phyloP scores from a whole-genome alignment of 164 flowering plant species.

The Annona cherimola region DNA sequence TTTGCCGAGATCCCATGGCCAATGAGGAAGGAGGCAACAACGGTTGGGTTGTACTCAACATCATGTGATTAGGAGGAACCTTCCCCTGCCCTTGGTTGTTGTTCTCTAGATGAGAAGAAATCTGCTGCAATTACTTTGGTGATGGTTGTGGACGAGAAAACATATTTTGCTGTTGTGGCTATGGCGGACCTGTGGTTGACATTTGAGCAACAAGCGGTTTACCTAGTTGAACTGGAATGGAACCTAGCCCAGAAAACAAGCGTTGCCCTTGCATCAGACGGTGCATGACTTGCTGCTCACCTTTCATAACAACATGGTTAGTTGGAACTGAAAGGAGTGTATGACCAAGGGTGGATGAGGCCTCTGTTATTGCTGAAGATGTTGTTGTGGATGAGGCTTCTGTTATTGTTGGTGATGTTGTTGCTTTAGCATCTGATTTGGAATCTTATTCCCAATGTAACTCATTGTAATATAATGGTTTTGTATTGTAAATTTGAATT shows the following conservation, averaged over 20 bases:
- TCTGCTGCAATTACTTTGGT: constrained; percentile 39
- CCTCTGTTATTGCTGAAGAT: too few relatives aligned
- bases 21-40: constrained; percentile 25
- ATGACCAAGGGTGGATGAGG: too few relatives aligned
- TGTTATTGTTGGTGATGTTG: too few relatives aligned
- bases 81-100: constrained; percentile 44
- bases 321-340: constrained; percentile 45
- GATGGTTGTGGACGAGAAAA: constrained; percentile 32
- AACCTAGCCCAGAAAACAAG: constrained; percentile 41
- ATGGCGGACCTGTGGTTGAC: constrained; percentile 31
- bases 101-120: constrained; percentile 43
- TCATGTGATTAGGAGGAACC: constrained; percentile 27
- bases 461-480: too few relatives aligned
- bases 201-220: constrained; percentile 39
- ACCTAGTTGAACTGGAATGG: constrained; percentile 36
- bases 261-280: constrained; percentile 51
- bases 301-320: constrained; percentile 50
- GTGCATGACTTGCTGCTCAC: constrained; percentile 47
- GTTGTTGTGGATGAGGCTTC: too few relatives aligned
- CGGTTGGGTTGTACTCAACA: constrained; percentile 30
- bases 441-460: too few relatives aligned
- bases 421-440: too few relatives aligned
- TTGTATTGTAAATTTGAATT: too few relatives aligned
- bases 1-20: constrained; percentile 12
- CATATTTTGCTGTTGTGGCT: constrained; percentile 44